Evolutionary conservation across 345 rosid species (phyloP).

Genomic region (Corchorus olitorius): DNA sequence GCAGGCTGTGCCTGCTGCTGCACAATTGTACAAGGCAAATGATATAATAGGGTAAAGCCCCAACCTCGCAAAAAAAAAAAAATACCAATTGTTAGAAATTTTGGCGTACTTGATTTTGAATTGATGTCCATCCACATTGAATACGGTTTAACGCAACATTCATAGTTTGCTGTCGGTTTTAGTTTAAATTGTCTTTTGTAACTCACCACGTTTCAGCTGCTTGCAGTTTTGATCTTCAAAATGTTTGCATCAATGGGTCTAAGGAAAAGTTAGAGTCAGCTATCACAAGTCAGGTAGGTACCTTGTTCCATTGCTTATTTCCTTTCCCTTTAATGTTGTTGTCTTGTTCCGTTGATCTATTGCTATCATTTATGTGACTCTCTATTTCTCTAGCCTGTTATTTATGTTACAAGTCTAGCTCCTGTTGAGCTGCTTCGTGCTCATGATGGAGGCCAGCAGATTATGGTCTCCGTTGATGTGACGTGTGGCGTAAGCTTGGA

Average conservation of each 20-base stretch:
- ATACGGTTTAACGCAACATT: too few species aligned
- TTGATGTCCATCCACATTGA: not conserved
- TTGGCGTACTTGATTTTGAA: not conserved
- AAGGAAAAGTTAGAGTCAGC: constrained; percentile 96
- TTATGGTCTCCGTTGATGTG: constrained; percentile 88
- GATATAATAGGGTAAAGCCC: constrained; percentile 64
- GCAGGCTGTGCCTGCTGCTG: constrained; percentile 73
- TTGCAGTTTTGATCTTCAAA: constrained; percentile 85
- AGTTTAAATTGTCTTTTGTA: not conserved
- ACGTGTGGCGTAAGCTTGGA: constrained; percentile 98
- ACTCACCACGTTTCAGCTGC: constrained; percentile 22
- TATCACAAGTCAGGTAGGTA: constrained; percentile 83
- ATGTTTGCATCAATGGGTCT: constrained; percentile 85
- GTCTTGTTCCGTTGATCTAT: constrained; percentile 7
- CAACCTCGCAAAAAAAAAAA: not conserved
- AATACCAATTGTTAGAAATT: not conserved
- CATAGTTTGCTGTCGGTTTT: too few species aligned
- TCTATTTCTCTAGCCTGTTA: constrained; percentile 73
- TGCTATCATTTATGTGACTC: not conserved
- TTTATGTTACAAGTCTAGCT: constrained; percentile 97
- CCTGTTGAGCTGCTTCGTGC: constrained; percentile 90
- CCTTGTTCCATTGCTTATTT: constrained; percentile 15
- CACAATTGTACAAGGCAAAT: constrained; percentile 76
- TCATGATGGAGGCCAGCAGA: constrained; percentile 81
- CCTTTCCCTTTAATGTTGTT: constrained; percentile 3